A percentile compares a stretch with the other conserved stretches of the same genome.
Conservation (phyloP, 2,329 filamentous ascomycete species). For the Cladophialophora carrionii region DNA sequence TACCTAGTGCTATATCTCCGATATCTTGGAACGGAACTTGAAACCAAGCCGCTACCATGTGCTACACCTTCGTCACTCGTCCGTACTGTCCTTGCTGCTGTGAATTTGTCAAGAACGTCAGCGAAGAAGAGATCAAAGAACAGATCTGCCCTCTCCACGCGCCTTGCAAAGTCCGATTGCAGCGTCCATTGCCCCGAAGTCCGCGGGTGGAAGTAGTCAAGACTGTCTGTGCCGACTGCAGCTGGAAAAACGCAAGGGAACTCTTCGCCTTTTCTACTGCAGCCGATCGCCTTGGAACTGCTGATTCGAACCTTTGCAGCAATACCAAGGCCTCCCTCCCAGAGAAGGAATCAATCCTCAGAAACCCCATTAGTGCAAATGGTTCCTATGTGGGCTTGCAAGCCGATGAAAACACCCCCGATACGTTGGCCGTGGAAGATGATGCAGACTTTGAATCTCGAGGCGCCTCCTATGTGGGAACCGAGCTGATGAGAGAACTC, state of each 20-base stretch:
- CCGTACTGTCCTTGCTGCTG: background rate
- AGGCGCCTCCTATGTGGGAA: background rate
- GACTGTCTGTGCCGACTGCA: background rate
- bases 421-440: background rate
- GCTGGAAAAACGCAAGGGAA: background rate
- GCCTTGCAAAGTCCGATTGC: constrained; percentile 1
- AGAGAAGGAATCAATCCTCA: background rate
- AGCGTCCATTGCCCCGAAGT: background rate
- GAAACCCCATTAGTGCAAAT: background rate
- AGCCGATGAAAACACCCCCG: background rate
- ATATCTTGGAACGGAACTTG: background rate
- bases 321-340: background rate
- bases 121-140: background rate
- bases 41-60: background rate
- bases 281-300: background rate
- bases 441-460: background rate
- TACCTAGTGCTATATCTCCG: background rate
- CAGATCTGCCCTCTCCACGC: background rate
- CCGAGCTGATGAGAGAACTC: background rate
- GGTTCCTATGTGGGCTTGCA: background rate
- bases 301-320: background rate
- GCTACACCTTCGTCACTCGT: background rate
- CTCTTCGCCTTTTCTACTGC: background rate
- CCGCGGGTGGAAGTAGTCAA: background rate
- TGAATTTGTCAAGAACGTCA: background rate